These are phyloP conservation scores for Nemophila menziesii DNA, from an alignment of 257 asterid genomes.

Conservation along the genomic window DNA sequence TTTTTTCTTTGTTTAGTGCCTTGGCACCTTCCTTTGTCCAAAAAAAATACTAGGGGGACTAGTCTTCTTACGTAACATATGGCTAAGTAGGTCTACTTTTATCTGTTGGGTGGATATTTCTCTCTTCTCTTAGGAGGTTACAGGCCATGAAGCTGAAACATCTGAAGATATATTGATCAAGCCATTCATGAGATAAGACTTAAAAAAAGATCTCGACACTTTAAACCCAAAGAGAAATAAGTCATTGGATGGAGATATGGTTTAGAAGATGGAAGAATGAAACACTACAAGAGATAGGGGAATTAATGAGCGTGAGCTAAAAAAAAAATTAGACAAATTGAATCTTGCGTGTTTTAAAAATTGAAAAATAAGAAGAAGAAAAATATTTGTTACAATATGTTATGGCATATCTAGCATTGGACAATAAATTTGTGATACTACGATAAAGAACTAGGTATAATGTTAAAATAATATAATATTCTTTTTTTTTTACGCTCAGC, in stretches of 20 bases:
- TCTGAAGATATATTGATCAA: conserved; percentile 61
- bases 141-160: conserved; percentile 85
- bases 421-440: no score
- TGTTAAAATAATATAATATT: no score
- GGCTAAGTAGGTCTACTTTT: no score
- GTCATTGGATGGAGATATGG: conserved; percentile 78
- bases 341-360: conserved; percentile 73
- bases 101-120: no score
- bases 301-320: conserved; percentile 82
- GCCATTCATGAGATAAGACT: conserved; percentile 73
- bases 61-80: no score
- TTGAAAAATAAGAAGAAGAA: conserved; percentile 84
- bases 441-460: no score
- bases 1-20: no score
- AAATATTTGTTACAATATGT: conserved; percentile 66
- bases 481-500: no score
- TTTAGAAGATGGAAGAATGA: conserved; percentile 71
- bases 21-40: no score
- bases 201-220: conserved; percentile 55
- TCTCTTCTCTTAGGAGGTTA: no score
- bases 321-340: conserved; percentile 86
- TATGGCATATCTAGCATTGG: no score
- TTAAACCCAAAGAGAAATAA: conserved; percentile 70
- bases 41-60: no score
- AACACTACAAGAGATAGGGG: conserved; percentile 91